Evolutionary conservation across 1,139 yeast species (phyloP).

Genomic region (Sugiyamaella xylanicola): DNA sequence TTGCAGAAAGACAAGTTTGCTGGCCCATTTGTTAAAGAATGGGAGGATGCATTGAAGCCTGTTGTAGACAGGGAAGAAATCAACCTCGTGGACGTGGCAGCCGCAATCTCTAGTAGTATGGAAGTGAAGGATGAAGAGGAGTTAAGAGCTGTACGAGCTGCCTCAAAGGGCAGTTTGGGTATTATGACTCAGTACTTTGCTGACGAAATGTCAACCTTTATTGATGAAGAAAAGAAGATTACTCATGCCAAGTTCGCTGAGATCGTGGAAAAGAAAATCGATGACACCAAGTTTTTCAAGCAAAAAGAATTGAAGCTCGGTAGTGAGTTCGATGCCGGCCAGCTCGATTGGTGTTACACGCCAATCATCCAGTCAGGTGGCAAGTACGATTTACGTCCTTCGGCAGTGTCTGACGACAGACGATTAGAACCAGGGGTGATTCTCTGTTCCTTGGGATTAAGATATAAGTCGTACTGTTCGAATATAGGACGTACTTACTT

Average conservation of each 20-base stretch:
- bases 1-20: constrained; percentile 72
- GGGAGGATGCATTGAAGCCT: constrained; percentile 45
- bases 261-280: constrained; percentile 77
- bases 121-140: constrained; percentile 84
- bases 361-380: constrained; percentile 93
- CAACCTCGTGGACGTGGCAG: constrained; percentile 55
- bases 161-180: constrained; percentile 76
- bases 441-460: constrained; percentile 77
- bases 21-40: constrained; percentile 81
- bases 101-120: constrained; percentile 59
- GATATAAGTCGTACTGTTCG: constrained; percentile 89
- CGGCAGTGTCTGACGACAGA: constrained; percentile 73
- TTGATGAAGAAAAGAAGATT: constrained; percentile 82
- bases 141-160: constrained; percentile 62
- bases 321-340: constrained; percentile 70
- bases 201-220: constrained; percentile 83
- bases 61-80: constrained; percentile 45
- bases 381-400: constrained; percentile 78
- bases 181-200: constrained; percentile 77
- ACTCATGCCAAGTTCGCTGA: constrained; percentile 76
- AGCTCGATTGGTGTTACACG: constrained; percentile 91
- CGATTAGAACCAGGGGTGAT: constrained; percentile 77
- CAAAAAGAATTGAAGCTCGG: constrained; percentile 56
- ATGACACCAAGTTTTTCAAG: constrained; percentile 67
- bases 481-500: constrained; percentile 85